Conservation (phyloP, 352 stramenopile genomes). For the Globisporangium middletonii region DNA sequence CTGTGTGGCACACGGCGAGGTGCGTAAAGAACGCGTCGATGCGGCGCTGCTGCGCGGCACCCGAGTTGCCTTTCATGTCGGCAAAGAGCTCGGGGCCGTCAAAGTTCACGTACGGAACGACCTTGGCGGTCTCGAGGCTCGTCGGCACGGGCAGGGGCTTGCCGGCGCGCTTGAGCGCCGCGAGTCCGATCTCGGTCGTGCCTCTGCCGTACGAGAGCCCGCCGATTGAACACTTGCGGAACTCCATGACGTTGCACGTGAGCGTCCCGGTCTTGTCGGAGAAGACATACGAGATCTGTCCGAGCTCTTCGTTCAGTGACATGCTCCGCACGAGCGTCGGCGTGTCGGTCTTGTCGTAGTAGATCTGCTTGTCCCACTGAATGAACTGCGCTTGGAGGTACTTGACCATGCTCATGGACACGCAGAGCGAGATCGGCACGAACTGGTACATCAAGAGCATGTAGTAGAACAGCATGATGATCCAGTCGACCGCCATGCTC, state of each 20-base stretch:
- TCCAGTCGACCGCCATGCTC: slow-evolving; percentile 39
- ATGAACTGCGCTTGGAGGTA: slow-evolving; percentile 94
- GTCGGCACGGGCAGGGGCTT: slow-evolving; percentile 41
- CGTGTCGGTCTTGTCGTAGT: slow-evolving; percentile 83
- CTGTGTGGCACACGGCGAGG: slow-evolving; percentile 92
- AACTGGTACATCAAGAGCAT: slow-evolving; percentile 96
- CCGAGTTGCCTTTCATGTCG: slow-evolving; percentile 55
- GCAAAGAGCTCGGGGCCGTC: slow-evolving; percentile 60
- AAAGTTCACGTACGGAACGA: slow-evolving; percentile 73
- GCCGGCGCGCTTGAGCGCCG: slow-evolving; percentile 52
- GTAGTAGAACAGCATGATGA: slow-evolving; percentile 91
- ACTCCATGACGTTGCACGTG: slow-evolving; percentile 99
- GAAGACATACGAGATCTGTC: slow-evolving; percentile 98
- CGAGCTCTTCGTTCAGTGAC: slow-evolving; percentile 93
- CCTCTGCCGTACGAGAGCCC: slow-evolving; percentile 86
- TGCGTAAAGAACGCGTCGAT: slow-evolving; percentile 82
- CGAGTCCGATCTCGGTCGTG: slow-evolving; percentile 77
- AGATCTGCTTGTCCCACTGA: slow-evolving; percentile 93
- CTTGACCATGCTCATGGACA: slow-evolving; percentile 96
- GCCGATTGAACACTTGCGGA: slow-evolving; percentile 90
- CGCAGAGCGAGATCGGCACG: slow-evolving; percentile 96
- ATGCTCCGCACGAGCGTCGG: slow-evolving; percentile 90
- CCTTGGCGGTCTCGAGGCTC: slow-evolving; percentile 14
- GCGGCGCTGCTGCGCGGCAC: slow-evolving; percentile 33
- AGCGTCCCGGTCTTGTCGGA: slow-evolving; percentile 99